Conservation (phyloP, 106 monocot genomes). For the Triglochin maritima region DNA sequence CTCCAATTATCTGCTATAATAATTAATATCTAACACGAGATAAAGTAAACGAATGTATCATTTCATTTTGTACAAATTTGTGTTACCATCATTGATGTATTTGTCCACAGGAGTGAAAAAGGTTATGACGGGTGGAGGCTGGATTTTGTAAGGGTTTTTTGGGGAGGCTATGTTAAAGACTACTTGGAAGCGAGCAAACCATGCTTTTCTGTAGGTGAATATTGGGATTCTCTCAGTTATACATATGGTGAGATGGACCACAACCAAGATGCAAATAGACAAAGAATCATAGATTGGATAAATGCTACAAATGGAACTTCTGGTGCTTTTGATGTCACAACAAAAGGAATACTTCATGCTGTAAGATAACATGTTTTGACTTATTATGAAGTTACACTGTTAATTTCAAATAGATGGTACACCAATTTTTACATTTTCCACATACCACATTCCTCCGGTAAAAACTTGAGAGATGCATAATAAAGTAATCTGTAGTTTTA, state of each 20-base stretch:
- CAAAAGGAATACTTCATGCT: constrained; percentile 80
- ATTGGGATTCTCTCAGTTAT: constrained; percentile 91
- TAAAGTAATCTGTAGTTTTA: too few relatives aligned
- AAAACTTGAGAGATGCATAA: too few relatives aligned
- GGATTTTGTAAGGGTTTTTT: constrained; percentile 90
- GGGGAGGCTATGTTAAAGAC: constrained; percentile 97
- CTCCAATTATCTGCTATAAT: too few relatives aligned
- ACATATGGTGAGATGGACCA: constrained; percentile 82
- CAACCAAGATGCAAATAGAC: constrained; percentile 92
- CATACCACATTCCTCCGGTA: too few relatives aligned
- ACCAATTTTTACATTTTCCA: too few relatives aligned
- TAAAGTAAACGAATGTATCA: background rate
- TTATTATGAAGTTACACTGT: background rate
- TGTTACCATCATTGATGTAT: background rate
- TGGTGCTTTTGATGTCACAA: constrained; percentile 96
- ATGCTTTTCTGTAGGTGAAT: constrained; percentile 83
- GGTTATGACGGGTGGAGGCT: constrained; percentile 97
- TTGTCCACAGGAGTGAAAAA: constrained; percentile 54
- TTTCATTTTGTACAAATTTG: background rate
- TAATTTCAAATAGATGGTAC: background rate
- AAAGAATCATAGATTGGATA: constrained; percentile 91
- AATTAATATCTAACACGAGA: too few relatives aligned
- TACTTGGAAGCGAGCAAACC: constrained; percentile 80
- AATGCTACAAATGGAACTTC: constrained; percentile 80
- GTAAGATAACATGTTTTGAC: constrained; percentile 32